Percentiles rank a stretch among this genome's conserved stretches.
Evolutionary conservation across 345 rosid species (phyloP).

Genomic region (Lenwebbia sp.): DNA sequence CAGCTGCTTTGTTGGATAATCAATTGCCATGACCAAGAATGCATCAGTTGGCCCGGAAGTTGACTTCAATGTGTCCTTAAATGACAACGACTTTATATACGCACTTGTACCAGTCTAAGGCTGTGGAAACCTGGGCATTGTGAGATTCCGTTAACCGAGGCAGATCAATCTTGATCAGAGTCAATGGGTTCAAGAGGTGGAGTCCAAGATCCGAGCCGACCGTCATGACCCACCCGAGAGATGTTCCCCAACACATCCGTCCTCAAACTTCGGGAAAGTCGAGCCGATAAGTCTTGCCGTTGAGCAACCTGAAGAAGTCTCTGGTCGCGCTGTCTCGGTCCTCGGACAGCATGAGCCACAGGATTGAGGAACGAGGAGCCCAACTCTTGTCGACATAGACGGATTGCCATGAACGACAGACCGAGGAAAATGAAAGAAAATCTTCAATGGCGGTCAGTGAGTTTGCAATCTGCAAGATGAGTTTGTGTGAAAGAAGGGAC

Average conservation of each 20-base stretch:
- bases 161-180: not conserved
- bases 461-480: not conserved
- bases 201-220: not conserved
- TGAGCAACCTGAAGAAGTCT: not conserved
- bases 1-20: not conserved
- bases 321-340: not conserved
- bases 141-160: not conserved
- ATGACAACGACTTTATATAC: not conserved
- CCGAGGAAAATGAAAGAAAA: not conserved
- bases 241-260: not conserved
- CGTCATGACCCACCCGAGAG: not conserved
- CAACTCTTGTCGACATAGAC: not conserved
- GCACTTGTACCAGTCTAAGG: not conserved
- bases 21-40: not conserved
- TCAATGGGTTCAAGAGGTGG: not conserved
- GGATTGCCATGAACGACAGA: not conserved
- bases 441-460: not conserved
- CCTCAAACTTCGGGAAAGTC: not conserved
- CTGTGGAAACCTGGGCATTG: not conserved
- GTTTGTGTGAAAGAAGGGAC: not conserved
- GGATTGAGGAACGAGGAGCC: not conserved
- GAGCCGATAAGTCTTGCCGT: not conserved
- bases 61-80: not conserved
- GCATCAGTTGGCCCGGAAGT: not conserved
- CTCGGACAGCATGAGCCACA: not conserved